phyloP scores from a whole-genome alignment of 352 stramenopile genomes.

The Thalassiosira hispida region DNA sequence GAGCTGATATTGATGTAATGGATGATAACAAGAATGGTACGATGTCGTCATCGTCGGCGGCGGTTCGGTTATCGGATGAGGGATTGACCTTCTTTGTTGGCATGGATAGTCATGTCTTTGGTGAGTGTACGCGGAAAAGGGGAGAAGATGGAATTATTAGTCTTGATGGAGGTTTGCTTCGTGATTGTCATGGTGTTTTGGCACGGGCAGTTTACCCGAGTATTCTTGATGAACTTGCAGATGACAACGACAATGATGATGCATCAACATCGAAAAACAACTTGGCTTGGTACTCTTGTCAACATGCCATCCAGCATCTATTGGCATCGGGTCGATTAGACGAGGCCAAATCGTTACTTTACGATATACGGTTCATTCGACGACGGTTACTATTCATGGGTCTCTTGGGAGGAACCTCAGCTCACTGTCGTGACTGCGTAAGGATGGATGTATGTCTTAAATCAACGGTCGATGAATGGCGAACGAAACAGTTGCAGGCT shows the following conservation, averaged over 20 bases:
- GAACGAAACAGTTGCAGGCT: conserved; percentile 17
- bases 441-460: conserved; percentile 15
- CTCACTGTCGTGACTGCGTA: conserved; percentile 42
- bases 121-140: conserved; percentile 11
- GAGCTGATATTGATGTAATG: conserved; percentile 25
- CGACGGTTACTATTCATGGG: conserved; percentile 36
- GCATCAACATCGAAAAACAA: conserved; percentile 1
- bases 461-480: conserved; percentile 9
- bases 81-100: conserved; percentile 40
- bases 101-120: conserved; percentile 15
- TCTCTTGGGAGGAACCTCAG: conserved; percentile 10
- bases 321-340: conserved; percentile 18
- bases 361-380: conserved; percentile 27
- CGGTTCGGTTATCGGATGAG: not conserved
- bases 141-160: conserved; percentile 14
- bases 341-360: conserved; percentile 32
- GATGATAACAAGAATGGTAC: no score
- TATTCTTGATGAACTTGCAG: conserved; percentile 15
- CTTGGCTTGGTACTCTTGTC: conserved; percentile 47
- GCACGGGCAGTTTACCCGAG: conserved; percentile 11
- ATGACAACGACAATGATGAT: conserved; percentile 1
- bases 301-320: conserved; percentile 37
- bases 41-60: no score
- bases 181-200: conserved; percentile 47
- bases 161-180: conserved; percentile 14